Base-by-base conservation (phyloP, 2,329 filamentous ascomycete species). In the Pyricularia grisea region DNA sequence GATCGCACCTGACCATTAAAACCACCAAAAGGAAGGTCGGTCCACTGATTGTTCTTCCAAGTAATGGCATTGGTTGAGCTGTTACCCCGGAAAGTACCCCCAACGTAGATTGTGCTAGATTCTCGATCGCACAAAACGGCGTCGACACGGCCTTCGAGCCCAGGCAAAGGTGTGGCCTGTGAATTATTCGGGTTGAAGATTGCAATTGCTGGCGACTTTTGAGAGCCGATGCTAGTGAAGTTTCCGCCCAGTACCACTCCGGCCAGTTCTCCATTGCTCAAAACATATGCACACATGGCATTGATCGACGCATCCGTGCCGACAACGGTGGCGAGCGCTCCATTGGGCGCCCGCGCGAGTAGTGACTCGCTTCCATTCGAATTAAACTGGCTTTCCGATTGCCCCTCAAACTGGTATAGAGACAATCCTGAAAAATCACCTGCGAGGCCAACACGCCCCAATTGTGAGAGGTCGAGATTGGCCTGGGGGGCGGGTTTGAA, bases 341-440 rank as follows among this genome's bases (percentile, higher is more conserved):
- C 93, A 80, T 97, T 95, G 3, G 95, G 94, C 72, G 97, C 87
- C 68, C 90, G 88, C 25, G 90, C 88, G 68, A 97, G 85, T 60
- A 99, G 86, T 23, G 92, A 90, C 75, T 94, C 88, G 74, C 90
- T 92, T 76, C 92, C 92, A 82, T 97, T 93, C 70, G 85, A 87
- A 74, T 81, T 88, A 74, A 88, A 86, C 20, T 85, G 80, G 71
- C 84, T 82, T 78, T 94, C 88, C 70, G 84, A 89, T 78, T 99
- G 94, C 71, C 91, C 92, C 75, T 90, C 84, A 75, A 89, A 98
- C 76, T 94, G 84, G 81, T 95, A 98, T 58, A 97, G 82, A 14
- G 95, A 97, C 74, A 98, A 91, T 68, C 93, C 92, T 75, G 92
- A 88, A 77, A 97, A 99, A 79, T 97, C 90, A 74, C 95, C 95